Evolutionary conservation across 768 basidiomycete genomes (phyloP), one percentile per base, ranked within the genome.

Genomic region (Tylopilus sp.): DNA sequence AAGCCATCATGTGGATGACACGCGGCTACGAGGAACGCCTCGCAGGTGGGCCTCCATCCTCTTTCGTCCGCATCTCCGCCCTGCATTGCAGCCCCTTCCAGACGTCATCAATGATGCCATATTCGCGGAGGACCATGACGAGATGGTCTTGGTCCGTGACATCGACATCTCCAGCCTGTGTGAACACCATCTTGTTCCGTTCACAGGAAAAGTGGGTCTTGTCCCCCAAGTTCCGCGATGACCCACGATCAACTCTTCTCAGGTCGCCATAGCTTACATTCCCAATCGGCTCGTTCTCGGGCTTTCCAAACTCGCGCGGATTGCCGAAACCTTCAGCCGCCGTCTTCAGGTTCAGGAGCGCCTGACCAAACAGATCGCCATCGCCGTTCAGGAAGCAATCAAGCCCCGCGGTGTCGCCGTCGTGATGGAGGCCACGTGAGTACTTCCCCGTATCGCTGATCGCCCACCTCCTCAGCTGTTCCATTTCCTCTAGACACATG

Each of bases 91-190:
- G 11, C 25, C 31, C 23, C 44, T 47, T 58, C 36, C 66, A 93
- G 97, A 99, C 68, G 95, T 98, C 62, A 97, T 98, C 57, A 98
- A 98, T 72, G 91, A 95, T 76, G 97, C 97, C 51, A 83, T 99
- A 35, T 99, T 99, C 67, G 87, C 92, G 40, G 97, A 99, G 70
- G 93, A 99, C 71, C 97, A 99, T 74, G 97, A 98, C 63, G 97
- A 99, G 71, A 95, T 99, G 93, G 97, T 99, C 38, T 82, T 99
- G 52, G 95, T 99, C 50, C 83, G 90, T 53, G 95, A 99, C 67
- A 98, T 99, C 62, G 91, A 97, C 67, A 86, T 99, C 52, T 97
- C 92, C 41, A 95, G 92, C 66, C 74, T 99, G 52, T 99, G 97
- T 72, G 97, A 99, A 75, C 97, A 99, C 67, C 97, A 99, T 69